These are phyloP conservation scores for Apophysomyces sp. DNA, from an alignment of 371 early-diverging fungal species.

Conservation along the genomic window DNA sequence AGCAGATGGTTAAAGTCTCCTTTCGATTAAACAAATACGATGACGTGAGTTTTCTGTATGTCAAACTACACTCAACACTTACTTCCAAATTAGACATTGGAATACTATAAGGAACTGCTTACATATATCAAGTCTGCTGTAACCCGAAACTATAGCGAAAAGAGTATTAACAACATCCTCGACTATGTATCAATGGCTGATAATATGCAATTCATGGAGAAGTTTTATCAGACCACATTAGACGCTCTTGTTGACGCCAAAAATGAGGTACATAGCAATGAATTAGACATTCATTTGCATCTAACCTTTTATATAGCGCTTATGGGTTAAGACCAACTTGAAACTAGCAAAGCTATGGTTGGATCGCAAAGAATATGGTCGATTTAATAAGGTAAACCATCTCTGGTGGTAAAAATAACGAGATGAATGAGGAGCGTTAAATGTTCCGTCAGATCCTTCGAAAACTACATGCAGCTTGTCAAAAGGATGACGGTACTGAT, in stretches of 20 bases:
- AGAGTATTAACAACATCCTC: slow-evolving; percentile 93
- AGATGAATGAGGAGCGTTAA: neutral
- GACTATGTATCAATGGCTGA: slow-evolving; percentile 79
- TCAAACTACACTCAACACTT: neutral
- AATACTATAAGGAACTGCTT: slow-evolving; percentile 76
- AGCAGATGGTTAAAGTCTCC: slow-evolving; percentile 90
- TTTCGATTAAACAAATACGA: slow-evolving; percentile 69
- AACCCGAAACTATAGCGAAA: slow-evolving; percentile 92
- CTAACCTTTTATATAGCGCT: slow-evolving; percentile 44
- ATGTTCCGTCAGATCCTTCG: slow-evolving; percentile 58
- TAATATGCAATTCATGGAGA: slow-evolving; percentile 80
- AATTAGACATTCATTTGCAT: neutral
- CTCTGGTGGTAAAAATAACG: too few relatives aligned
- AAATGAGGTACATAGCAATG: slow-evolving; percentile 65
- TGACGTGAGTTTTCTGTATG: slow-evolving; percentile 43
- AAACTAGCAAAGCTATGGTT: slow-evolving; percentile 90
- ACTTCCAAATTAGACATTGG: slow-evolving; percentile 57
- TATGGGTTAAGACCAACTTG: slow-evolving; percentile 90
- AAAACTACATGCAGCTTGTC: slow-evolving; percentile 72
- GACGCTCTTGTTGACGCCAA: slow-evolving; percentile 71
- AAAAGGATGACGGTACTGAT: slow-evolving; percentile 82
- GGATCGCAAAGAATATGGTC: slow-evolving; percentile 77
- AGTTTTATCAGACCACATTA: slow-evolving; percentile 82
- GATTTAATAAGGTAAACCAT: slow-evolving; percentile 57
- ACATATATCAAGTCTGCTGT: slow-evolving; percentile 82